A percentile compares a stretch with the other conserved stretches of the same genome.
These are phyloP conservation scores for Sclerotinia nivalis DNA, from an alignment of 2,329 filamentous ascomycete species.

Conservation along the genomic window DNA sequence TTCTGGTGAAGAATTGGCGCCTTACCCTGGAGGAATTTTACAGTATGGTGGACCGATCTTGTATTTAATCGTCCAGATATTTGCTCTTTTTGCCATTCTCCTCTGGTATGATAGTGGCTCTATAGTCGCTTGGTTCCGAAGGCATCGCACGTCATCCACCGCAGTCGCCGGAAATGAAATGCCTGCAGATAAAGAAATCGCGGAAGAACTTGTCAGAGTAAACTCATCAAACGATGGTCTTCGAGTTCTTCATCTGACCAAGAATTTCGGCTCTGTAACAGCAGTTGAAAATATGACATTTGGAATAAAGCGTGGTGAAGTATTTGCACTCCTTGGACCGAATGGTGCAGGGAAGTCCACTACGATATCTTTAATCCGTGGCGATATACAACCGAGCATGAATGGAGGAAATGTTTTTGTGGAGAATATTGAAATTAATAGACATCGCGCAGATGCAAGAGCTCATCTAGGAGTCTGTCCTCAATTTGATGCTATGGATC, in stretches of 20 bases:
- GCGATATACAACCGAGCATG: conserved; percentile 72
- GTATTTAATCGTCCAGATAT: conserved; percentile 74
- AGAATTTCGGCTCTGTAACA: conserved; percentile 71
- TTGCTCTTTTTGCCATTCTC: conserved; percentile 69
- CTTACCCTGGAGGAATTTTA: conserved; percentile 68
- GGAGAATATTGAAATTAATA: conserved; percentile 73
- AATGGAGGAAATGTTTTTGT: conserved; percentile 79
- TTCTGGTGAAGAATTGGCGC: conserved; percentile 60
- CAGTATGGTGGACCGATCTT: conserved; percentile 83
- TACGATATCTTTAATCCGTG: conserved; percentile 83
- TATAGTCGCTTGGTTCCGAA: conserved; percentile 54
- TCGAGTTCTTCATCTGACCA: conserved; percentile 77
- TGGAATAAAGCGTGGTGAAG: conserved; percentile 74
- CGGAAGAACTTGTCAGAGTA: conserved; percentile 64
- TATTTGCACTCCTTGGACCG: conserved; percentile 85
- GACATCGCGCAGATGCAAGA: conserved; percentile 69
- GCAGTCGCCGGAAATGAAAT: conserved; percentile 20
- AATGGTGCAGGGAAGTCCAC: conserved; percentile 93
- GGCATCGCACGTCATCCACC: conserved; percentile 35
- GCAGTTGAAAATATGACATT: conserved; percentile 91
- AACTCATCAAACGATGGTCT: conserved; percentile 55
- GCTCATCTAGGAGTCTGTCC: conserved; percentile 87
- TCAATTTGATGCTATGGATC: conserved; percentile 83
- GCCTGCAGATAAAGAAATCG: conserved; percentile 53
- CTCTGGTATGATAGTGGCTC: conserved; percentile 81